A percentile compares a stretch with the other conserved stretches of the same genome.
phyloP scores from a whole-genome alignment of 257 asterid genomes.

The Solanum pinnatisectum region DNA sequence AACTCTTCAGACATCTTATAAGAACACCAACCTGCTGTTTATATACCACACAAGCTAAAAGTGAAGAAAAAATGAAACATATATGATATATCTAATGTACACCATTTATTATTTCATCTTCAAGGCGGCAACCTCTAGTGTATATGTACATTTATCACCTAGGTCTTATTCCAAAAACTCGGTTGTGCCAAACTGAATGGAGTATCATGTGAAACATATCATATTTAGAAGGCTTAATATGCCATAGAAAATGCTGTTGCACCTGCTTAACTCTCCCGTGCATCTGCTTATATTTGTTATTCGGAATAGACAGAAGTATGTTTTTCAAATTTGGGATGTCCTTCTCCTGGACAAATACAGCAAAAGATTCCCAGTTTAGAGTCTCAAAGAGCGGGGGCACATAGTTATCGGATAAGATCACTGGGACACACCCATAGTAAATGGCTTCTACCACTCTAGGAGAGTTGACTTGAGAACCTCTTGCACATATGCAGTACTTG shows the following conservation, averaged over 20 bases:
- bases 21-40: background rate
- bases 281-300: constrained; percentile 25
- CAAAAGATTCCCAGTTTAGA: constrained; percentile 35
- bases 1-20: background rate
- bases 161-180: constrained; percentile 15
- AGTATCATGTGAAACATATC: constrained; percentile 41
- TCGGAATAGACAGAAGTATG: constrained; percentile 22
- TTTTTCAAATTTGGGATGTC: constrained; percentile 37
- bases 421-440: constrained; percentile 27
- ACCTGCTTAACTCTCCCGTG: constrained; percentile 24
- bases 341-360: constrained; percentile 25
- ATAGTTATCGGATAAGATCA: constrained; percentile 32
- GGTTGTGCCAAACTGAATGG: constrained; percentile 38
- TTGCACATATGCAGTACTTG: constrained; percentile 35
- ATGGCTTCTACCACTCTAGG: constrained; percentile 42
- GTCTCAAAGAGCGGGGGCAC: constrained; percentile 37
- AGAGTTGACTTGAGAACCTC: constrained; percentile 31
- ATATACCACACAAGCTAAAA: background rate
- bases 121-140: background rate
- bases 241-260: constrained; percentile 36
- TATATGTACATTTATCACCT: background rate
- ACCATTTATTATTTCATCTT: background rate
- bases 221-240: constrained; percentile 25
- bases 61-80: background rate
- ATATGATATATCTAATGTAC: background rate